phyloP scores from a whole-genome alignment of 345 rosid species.

The Melastoma malabathricum region DNA sequence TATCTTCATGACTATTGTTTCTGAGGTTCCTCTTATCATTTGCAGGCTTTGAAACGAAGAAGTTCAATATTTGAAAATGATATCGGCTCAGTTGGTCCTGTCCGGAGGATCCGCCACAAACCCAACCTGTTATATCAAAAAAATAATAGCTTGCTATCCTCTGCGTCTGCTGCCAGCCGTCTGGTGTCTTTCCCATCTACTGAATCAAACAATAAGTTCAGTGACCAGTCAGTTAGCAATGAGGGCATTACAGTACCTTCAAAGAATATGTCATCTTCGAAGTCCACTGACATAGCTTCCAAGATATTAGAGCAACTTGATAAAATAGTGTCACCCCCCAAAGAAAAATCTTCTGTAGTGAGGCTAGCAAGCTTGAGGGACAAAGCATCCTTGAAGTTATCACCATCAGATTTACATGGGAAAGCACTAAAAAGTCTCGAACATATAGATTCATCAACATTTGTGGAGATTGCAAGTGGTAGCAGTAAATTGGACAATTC shows the following conservation, averaged over 20 bases:
- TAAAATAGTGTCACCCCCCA: conserved; percentile 33
- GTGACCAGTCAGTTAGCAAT: conserved; percentile 21
- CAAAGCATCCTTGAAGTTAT: conserved; percentile 61
- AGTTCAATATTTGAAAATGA: conserved; percentile 67
- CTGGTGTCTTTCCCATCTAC: not conserved
- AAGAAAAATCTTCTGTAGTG: conserved; percentile 7
- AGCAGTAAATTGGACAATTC: conserved; percentile 15
- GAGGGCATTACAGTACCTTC: conserved; percentile 22
- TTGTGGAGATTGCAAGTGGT: conserved; percentile 30
- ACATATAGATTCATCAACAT: conserved; percentile 42
- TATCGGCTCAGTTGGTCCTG: conserved; percentile 65
- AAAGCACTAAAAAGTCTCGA: conserved; percentile 72
- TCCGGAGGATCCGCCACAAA: conserved; percentile 87
- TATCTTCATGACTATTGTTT: not conserved
- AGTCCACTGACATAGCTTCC: conserved; percentile 71
- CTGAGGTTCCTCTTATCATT: conserved; percentile 4
- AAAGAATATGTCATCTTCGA: conserved; percentile 37
- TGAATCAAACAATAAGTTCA: conserved; percentile 15
- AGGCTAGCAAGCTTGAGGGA: conserved; percentile 24
- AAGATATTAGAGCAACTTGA: conserved; percentile 70
- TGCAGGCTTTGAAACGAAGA: conserved; percentile 66
- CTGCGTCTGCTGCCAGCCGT: conserved; percentile 14
- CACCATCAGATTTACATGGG: conserved; percentile 63
- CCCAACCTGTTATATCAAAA: conserved; percentile 42
- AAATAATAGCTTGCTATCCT: conserved; percentile 21